Evolutionary conservation across 768 basidiomycete species (phyloP).

Genomic region (Gymnopilus junonius): DNA sequence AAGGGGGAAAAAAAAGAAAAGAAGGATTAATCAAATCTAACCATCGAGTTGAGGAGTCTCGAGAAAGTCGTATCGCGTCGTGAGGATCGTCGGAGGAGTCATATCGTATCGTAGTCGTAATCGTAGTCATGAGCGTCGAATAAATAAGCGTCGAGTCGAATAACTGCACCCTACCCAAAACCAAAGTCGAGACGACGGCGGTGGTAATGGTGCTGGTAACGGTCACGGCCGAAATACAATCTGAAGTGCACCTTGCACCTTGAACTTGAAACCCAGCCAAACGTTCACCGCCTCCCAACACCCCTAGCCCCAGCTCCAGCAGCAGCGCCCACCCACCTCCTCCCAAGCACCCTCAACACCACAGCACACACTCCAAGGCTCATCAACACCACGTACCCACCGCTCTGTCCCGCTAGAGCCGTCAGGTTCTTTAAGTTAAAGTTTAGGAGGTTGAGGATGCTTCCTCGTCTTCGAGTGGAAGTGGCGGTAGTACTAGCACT

Average conservation of each 20-base stretch:
- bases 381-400: constrained; percentile 29
- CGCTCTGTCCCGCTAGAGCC: constrained; percentile 8
- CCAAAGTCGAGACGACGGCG: too few relatives aligned
- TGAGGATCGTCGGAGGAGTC: background rate
- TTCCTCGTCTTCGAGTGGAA: background rate
- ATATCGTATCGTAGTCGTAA: background rate
- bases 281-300: background rate
- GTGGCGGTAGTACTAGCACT: background rate
- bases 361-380: constrained; percentile 29
- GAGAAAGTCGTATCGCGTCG: background rate
- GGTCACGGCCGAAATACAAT: too few relatives aligned
- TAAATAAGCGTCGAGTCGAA: background rate
- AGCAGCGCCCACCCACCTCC: constrained; percentile 1
- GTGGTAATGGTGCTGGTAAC: too few relatives aligned
- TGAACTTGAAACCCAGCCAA: background rate
- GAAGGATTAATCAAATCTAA: too few relatives aligned
- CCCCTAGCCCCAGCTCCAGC: background rate
- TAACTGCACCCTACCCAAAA: too few relatives aligned
- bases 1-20: too few relatives aligned
- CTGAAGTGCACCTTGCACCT: background rate
- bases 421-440: background rate
- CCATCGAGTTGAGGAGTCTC: too few relatives aligned
- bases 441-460: background rate
- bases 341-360: constrained; percentile 21
- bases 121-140: background rate